phyloP scores from a whole-genome alignment of 495 filamentous ascomycete genomes.

The Talaromyces borbonicus region DNA sequence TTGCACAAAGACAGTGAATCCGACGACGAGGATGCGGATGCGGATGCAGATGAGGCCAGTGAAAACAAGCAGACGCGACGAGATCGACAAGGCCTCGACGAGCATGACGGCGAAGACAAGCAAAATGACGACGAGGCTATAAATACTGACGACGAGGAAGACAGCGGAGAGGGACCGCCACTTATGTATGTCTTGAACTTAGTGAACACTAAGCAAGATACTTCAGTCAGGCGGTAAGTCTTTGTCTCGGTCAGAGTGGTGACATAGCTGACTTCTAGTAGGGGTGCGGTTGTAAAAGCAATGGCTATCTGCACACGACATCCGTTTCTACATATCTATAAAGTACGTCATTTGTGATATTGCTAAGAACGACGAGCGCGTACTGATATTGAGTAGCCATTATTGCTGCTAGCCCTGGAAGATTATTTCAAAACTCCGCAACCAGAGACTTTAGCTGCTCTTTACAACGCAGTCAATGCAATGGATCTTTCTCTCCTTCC shows the following conservation, averaged over 20 bases:
- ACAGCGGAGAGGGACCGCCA: slow-evolving; percentile 66
- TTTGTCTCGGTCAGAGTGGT: background rate
- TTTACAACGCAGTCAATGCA: slow-evolving; percentile 86
- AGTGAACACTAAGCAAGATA: slow-evolving; percentile 96
- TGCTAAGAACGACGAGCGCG: slow-evolving; percentile 59
- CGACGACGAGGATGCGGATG: slow-evolving; percentile 65
- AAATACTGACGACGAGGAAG: slow-evolving; percentile 47
- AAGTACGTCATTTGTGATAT: slow-evolving; percentile 41
- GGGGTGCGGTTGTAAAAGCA: slow-evolving; percentile 92
- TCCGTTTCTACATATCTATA: slow-evolving; percentile 98
- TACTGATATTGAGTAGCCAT: slow-evolving; percentile 48
- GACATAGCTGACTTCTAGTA: slow-evolving; percentile 18
- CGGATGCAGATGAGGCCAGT: slow-evolving; percentile 36
- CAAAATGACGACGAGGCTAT: slow-evolving; percentile 37
- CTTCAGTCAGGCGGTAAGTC: slow-evolving; percentile 65
- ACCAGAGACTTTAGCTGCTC: slow-evolving; percentile 75
- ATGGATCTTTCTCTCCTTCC: slow-evolving; percentile 98
- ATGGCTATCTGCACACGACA: slow-evolving; percentile 99
- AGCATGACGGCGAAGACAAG: slow-evolving; percentile 40
- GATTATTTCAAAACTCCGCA: slow-evolving; percentile 94
- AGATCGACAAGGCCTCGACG: slow-evolving; percentile 24
- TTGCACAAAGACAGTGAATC: slow-evolving; percentile 85
- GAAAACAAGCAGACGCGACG: slow-evolving; percentile 27
- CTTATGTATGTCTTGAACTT: slow-evolving; percentile 95
- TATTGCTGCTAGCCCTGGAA: slow-evolving; percentile 88